These are phyloP conservation scores for Heterobasidion annosum DNA, from an alignment of 1,284 basidiomycete genomes.

Conservation along the genomic window DNA sequence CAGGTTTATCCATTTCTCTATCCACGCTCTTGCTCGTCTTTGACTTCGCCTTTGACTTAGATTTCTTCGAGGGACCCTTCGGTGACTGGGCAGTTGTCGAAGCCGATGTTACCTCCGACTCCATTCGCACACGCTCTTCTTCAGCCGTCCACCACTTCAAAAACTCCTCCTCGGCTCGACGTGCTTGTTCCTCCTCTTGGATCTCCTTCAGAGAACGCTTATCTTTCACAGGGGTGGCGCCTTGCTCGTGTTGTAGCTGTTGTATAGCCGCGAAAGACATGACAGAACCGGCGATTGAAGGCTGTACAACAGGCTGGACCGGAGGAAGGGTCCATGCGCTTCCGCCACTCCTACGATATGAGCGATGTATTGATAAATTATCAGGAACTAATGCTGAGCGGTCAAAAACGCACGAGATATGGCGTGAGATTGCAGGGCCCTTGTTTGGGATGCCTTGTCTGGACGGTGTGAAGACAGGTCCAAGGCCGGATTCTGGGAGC, in stretches of 20 bases:
- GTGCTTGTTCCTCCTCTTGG: slow-evolving; percentile 71
- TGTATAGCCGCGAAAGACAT: slow-evolving; percentile 82
- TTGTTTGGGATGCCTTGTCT: slow-evolving; percentile 27
- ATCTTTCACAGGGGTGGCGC: slow-evolving; percentile 30
- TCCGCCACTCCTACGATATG: slow-evolving; percentile 24
- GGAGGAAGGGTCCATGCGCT: slow-evolving; percentile 50
- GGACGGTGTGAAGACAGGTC: slow-evolving; percentile 52
- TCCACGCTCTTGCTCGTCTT: neutral
- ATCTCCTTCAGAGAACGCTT: slow-evolving; percentile 72
- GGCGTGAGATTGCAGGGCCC: slow-evolving; percentile 25
- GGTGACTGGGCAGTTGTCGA: neutral
- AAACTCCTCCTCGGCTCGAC: slow-evolving; percentile 67
- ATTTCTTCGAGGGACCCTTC: neutral
- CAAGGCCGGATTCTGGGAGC: slow-evolving; percentile 27
- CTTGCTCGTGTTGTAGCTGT: slow-evolving; percentile 58
- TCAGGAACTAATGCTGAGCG: neutral
- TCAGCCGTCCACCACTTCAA: slow-evolving; percentile 82
- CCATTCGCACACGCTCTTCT: slow-evolving; percentile 54
- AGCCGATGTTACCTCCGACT: slow-evolving; percentile 15
- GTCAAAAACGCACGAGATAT: slow-evolving; percentile 36
- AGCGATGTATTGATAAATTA: neutral
- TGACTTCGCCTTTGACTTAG: neutral
- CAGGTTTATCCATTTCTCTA: too few relatives aligned
- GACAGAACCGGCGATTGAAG: slow-evolving; percentile 24
- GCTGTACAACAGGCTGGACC: slow-evolving; percentile 30